Evolutionary conservation across 352 stramenopile genomes (phyloP).

Genomic region (Phytopythium cucurbitacearum): DNA sequence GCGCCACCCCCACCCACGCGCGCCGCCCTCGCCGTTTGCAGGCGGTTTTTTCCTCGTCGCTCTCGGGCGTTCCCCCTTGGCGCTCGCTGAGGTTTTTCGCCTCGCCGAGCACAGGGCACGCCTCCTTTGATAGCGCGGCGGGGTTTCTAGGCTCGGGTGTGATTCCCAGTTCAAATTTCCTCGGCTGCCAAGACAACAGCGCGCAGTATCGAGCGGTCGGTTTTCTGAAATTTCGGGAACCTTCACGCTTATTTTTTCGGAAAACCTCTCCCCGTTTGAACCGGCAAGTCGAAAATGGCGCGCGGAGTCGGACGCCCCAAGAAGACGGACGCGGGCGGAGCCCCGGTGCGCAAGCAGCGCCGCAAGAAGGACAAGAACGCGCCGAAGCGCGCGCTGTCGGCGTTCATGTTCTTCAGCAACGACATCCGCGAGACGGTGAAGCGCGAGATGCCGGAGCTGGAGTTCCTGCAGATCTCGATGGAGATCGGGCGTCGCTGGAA

Average conservation of each 20-base stretch:
- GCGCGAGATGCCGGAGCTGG: constrained; percentile 81
- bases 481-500: constrained; percentile 87
- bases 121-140: constrained; percentile 2
- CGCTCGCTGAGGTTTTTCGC: constrained; percentile 9
- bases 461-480: constrained; percentile 83
- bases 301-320: constrained; percentile 63
- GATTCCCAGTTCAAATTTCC: constrained; percentile 66
- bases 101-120: neutral
- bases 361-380: constrained; percentile 92
- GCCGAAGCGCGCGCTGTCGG: constrained; percentile 85
- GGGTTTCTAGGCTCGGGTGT: constrained; percentile 16
- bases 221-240: constrained; percentile 25
- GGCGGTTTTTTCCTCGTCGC: constrained; percentile 1
- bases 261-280: constrained; percentile 10
- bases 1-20: too few relatives aligned
- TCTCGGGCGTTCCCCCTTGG: neutral
- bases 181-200: constrained; percentile 42
- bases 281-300: constrained; percentile 40
- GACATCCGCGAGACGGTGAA: constrained; percentile 88
- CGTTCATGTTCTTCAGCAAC: constrained; percentile 91
- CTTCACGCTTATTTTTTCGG: constrained; percentile 32
- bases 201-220: constrained; percentile 8
- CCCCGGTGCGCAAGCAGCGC: constrained; percentile 69
- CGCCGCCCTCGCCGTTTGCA: neutral
- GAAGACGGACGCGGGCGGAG: constrained; percentile 47